Evolutionary conservation across 208 protist species (phyloP), one percentile per base, ranked within the genome.

Genomic region (Angomonas deanei): DNA sequence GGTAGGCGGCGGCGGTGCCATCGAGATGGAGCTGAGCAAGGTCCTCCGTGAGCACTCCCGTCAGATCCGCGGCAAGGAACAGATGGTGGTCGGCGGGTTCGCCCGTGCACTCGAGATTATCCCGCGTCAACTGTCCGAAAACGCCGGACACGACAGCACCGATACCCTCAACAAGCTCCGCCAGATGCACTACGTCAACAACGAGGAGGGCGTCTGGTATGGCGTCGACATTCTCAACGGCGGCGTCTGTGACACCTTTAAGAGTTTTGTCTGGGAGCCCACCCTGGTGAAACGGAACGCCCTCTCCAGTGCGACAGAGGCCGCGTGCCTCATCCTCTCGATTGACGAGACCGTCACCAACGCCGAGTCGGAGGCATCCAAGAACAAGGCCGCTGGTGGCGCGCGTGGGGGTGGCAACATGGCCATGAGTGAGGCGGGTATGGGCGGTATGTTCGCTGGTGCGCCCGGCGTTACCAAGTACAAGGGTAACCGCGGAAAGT

Each of bases 11-110:
- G 99, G 97, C 64, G 99, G 99, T 58, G 98, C 99, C 21, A 97
- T 99, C 67, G 99, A 99, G 82, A 99, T 99, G 99, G 98, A 99
- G 80, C 68, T 99, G 30, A 97, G 91, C 73, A 97, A 95, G 69
- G 81, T 92, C 38, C 86, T 99, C 34, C 88, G 97, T n/a, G 93
- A 99, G 5, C 87, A 98, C 76, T 86, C 98, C 0, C 86, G 96
- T 42, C 97, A 85, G 30, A 99, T 99, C 71, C 82, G 91, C 31
- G 98, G 98, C 64, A 99, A 99, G 85, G 84, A 96, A 61, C 99
- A 99, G 89, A 92, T 99, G 57, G 80, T 99, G 23, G 98, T 99
- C 64, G 78, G 72, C 57, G 97, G 97, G 15, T 99, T 96, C 85
- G 99, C 98, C 4, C 94, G 98, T 39, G 99, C 99, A 11, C 83